A percentile compares a stretch with the other conserved stretches of the same genome.
Conservation (phyloP, 2,329 filamentous ascomycete genomes). For the Bertia moriformis region DNA sequence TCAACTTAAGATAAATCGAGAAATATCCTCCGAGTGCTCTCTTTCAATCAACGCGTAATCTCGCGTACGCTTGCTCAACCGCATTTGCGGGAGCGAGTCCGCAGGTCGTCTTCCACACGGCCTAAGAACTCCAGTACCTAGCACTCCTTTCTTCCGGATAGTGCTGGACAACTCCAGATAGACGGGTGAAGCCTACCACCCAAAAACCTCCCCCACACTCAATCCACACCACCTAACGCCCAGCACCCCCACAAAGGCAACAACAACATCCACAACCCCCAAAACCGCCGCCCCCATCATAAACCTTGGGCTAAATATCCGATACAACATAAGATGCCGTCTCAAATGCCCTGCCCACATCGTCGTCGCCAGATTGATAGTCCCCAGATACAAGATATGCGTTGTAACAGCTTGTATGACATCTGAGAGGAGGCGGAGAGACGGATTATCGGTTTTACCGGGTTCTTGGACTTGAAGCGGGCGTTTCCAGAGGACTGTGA, state of each 20-base stretch:
- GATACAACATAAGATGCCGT: conserved; percentile 88
- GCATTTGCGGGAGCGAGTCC: too few species aligned
- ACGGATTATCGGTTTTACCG: conserved; percentile 37
- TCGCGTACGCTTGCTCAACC: too few species aligned
- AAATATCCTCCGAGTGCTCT: too few species aligned
- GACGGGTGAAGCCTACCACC: too few species aligned
- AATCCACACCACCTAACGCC: conserved; percentile 64
- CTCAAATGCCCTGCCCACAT: conserved; percentile 79
- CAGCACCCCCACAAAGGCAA: conserved; percentile 54
- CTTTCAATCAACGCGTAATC: too few species aligned
- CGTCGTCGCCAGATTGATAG: conserved; percentile 72
- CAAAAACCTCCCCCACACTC: conserved; percentile 78
- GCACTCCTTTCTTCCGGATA: too few species aligned
- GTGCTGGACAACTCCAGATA: too few species aligned
- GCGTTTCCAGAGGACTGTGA: conserved; percentile 71
- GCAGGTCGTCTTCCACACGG: too few species aligned
- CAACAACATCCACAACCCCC: conserved; percentile 63
- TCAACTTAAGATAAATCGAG: too few species aligned
- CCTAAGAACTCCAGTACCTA: too few species aligned
- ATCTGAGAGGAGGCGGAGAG: conserved; percentile 57
- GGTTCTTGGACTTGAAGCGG: background rate
- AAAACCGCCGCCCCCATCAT: conserved; percentile 66
- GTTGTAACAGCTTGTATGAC: conserved; percentile 54
- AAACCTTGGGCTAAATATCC: conserved; percentile 83
- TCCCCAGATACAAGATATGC: conserved; percentile 72